phyloP scores from a whole-genome alignment of 129 eudicot species.

The Pseudognaphalium luteoalbum region DNA sequence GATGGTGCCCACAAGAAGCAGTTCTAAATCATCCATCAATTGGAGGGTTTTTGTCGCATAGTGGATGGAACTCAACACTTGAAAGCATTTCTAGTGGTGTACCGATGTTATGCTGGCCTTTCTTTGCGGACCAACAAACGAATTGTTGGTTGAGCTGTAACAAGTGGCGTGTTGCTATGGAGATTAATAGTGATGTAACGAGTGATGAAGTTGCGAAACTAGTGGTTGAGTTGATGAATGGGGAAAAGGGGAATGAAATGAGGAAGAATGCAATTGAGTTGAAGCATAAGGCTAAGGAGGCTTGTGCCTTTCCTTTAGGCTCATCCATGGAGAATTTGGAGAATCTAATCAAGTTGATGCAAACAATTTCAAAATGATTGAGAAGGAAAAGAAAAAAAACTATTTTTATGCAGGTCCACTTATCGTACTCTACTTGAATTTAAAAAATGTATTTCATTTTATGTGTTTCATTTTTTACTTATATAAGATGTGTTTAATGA shows the following conservation, averaged over 20 bases:
- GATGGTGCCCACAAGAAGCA: slow-evolving; percentile 62
- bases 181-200: slow-evolving; percentile 50
- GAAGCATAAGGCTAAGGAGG: slow-evolving; percentile 50
- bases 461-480: neutral
- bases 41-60: slow-evolving; percentile 56
- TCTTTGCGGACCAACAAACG: slow-evolving; percentile 60
- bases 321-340: slow-evolving; percentile 41
- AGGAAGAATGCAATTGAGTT: slow-evolving; percentile 41
- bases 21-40: slow-evolving; percentile 49
- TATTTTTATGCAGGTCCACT: too few relatives aligned
- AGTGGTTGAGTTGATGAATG: slow-evolving; percentile 48
- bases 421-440: too few relatives aligned
- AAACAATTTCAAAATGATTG: too few relatives aligned
- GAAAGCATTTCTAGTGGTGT: slow-evolving; percentile 53
- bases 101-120: slow-evolving; percentile 64
- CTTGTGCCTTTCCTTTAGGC: slow-evolving; percentile 36
- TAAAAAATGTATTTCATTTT: too few relatives aligned
- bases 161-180: slow-evolving; percentile 55
- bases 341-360: slow-evolving; percentile 27
- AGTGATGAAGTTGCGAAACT: slow-evolving; percentile 44
- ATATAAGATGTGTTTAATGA: too few relatives aligned
- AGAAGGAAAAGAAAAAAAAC: too few relatives aligned
- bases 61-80: slow-evolving; percentile 61
- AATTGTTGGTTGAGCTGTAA: slow-evolving; percentile 53
- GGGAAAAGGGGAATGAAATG: slow-evolving; percentile 45